These are phyloP conservation scores for Aurinia saxatilis DNA, from an alignment of 345 rosid genomes.

Conservation along the genomic window DNA sequence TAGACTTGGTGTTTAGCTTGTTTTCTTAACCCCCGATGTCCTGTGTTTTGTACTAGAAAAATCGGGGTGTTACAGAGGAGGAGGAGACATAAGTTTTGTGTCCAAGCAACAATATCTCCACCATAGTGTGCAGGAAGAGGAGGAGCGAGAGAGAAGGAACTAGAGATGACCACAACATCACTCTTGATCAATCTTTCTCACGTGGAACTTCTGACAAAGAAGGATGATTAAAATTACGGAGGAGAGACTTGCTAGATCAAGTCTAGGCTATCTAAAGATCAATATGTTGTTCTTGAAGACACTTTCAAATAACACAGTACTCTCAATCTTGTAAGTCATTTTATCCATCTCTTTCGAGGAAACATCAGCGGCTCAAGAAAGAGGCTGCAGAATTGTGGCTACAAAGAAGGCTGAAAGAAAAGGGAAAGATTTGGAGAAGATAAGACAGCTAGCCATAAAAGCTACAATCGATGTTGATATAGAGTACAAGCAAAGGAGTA, in stretches of 20 bases:
- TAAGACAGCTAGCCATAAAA: too few relatives aligned
- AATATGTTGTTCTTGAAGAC: constrained; percentile 85
- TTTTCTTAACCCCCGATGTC: too few relatives aligned
- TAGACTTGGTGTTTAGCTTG: too few relatives aligned
- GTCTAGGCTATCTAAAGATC: constrained; percentile 88
- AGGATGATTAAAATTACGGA: constrained; percentile 83
- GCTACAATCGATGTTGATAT: too few relatives aligned
- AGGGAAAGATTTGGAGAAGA: too few relatives aligned
- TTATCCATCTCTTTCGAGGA: too few relatives aligned
- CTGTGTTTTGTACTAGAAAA: too few relatives aligned
- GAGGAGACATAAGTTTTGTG: constrained; percentile 88
- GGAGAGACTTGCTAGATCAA: constrained; percentile 90
- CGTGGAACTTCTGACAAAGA: constrained; percentile 53
- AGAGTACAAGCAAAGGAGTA: too few relatives aligned
- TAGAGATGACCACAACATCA: constrained; percentile 48
- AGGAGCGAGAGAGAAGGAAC: constrained; percentile 64
- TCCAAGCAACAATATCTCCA: constrained; percentile 89
- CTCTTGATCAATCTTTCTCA: constrained; percentile 54
- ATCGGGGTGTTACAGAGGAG: too few relatives aligned
- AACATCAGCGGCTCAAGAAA: too few relatives aligned
- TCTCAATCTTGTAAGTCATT: constrained; percentile 81
- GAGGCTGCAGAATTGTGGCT: too few relatives aligned
- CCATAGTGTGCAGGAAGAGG: constrained; percentile 66
- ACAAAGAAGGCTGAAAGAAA: too few relatives aligned
- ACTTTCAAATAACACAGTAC: constrained; percentile 93